Conservation (phyloP, 2,329 filamentous ascomycete genomes). For the Talaromyces sp. region DNA sequence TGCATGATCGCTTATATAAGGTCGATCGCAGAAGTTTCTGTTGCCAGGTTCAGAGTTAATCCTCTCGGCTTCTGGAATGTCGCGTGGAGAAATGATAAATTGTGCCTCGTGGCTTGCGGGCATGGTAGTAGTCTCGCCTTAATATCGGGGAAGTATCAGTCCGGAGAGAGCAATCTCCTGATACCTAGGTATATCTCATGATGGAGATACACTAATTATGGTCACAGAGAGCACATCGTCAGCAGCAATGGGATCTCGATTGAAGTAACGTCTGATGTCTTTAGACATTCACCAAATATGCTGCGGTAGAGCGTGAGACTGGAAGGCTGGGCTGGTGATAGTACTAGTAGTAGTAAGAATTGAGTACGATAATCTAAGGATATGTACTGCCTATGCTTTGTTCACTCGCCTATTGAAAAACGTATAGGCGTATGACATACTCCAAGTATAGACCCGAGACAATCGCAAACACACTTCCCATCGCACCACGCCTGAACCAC, state of each 20-base stretch:
- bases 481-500: slow-evolving; percentile 5
- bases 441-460: slow-evolving; percentile 4
- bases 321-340: neutral
- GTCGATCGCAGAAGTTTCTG: neutral
- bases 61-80: neutral
- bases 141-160: too few species aligned
- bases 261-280: neutral
- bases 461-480: neutral
- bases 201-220: too few species aligned
- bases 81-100: too few species aligned
- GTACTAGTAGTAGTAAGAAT: neutral
- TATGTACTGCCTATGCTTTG: neutral
- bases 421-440: slow-evolving; percentile 7
- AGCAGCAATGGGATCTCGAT: neutral
- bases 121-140: too few species aligned
- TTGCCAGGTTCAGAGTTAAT: neutral
- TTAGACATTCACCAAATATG: neutral
- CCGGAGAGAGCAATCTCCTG: too few species aligned
- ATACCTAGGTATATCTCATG: too few species aligned
- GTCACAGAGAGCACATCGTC: neutral
- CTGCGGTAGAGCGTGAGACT: neutral
- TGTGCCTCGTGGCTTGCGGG: too few species aligned
- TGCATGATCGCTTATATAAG: neutral
- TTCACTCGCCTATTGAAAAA: neutral
- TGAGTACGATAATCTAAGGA: neutral